Base-by-base conservation (phyloP, 1,284 basidiomycete genomes). In the Papiliotrema fonsecae region DNA sequence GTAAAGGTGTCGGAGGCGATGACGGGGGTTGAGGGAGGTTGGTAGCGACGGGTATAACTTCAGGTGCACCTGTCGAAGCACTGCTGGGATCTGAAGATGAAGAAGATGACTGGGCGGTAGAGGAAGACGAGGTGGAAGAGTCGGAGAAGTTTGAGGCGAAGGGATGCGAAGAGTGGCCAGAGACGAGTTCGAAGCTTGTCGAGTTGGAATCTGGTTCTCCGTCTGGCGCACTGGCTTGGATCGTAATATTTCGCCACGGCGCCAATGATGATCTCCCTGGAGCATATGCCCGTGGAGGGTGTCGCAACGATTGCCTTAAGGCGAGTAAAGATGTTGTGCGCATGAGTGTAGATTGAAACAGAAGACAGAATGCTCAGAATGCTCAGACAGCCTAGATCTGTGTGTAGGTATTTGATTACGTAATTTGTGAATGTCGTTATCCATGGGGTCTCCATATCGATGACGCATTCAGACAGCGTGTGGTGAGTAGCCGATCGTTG, bases 11-110 rank as follows among this genome's bases (percentile, higher is more conserved):
- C 2, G 45, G 32, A 3, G 49, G 35, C 10, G 44, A 34, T 19
- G 48, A 28, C 42, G 56, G 54, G 13, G 58, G 58, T 6, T 51
- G 47, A 7, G 60, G 57, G 3, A 62, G 47, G 31, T 45, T 49
- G 7, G 58, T 50, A 19, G 46, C 37, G 22, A 52, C 47, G 6
- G 18, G 5, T 13, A 19, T 27, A 10, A 6, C 25, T 6, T 21
- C 18, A 16, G 37, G 24, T 4, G 19, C 6, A 13, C 18, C 14
- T 6, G 19, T 22, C 18, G 37, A 14, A 16, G 27, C 25, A 16
- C 11, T 6, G 16, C 14, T 13, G n/a, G 40, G 14, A 16, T 14
- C 9, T 14, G 42, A 26, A 26, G 19, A 18, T 21, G 44, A 36
- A 21, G 30, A 19, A 13, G 30, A 50, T 6, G 47, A 24, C 7